Evolutionary conservation across 768 basidiomycete species (phyloP).

Genomic region (Cystofilobasidium bisporidii): DNA sequence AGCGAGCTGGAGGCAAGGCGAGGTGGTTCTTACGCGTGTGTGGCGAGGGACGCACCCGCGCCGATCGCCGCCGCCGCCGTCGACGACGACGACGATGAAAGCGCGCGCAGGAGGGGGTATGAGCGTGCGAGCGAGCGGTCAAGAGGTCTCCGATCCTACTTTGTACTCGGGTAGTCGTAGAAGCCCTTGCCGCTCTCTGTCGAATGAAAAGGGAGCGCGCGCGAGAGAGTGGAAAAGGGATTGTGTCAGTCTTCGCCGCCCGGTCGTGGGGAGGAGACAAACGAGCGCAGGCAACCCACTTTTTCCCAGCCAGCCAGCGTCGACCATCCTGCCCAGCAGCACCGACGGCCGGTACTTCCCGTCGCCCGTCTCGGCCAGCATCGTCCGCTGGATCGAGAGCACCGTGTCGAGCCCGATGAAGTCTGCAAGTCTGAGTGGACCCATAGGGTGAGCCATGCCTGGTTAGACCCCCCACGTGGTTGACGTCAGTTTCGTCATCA

Average conservation of each 20-base stretch:
- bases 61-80: too few species aligned
- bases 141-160: background rate
- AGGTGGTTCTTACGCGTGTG: too few species aligned
- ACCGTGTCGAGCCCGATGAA: constrained; percentile 93
- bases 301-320: constrained; percentile 85
- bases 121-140: too few species aligned
- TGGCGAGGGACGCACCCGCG: too few species aligned
- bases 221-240: too few species aligned
- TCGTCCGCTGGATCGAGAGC: constrained; percentile 77
- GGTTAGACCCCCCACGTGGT: too few species aligned
- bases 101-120: too few species aligned
- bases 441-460: constrained; percentile 72
- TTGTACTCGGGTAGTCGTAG: constrained; percentile 57
- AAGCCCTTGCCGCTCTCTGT: constrained; percentile 64
- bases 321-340: constrained; percentile 88
- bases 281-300: constrained; percentile 46
- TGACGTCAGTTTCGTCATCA: too few species aligned
- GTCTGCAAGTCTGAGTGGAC: constrained; percentile 49
- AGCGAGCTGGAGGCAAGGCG: too few species aligned
- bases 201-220: too few species aligned
- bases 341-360: constrained; percentile 89
- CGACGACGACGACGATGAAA: too few species aligned
- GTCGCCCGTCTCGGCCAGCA: constrained; percentile 80
- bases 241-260: too few species aligned
- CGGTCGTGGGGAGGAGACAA: background rate